phyloP scores from a whole-genome alignment of 2,329 filamentous ascomycete species.

The Pestalotiopsis sp. region DNA sequence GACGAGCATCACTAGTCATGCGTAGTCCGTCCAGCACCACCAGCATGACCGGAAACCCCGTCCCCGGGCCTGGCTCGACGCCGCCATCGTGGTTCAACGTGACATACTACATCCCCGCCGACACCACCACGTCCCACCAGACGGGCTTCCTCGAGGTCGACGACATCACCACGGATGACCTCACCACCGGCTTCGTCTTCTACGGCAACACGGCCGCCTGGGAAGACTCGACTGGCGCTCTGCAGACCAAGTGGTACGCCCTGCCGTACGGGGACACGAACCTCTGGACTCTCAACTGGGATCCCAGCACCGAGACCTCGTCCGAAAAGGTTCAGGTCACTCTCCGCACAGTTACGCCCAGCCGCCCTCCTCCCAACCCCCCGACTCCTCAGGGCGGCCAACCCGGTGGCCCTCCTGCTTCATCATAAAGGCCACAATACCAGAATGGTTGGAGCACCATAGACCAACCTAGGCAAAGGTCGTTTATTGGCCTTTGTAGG shows the following conservation, averaged over 20 bases:
- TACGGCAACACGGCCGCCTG: constrained; percentile 26
- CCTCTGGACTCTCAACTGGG: constrained; percentile 28
- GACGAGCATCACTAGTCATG: constrained; percentile 15
- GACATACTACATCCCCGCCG: constrained; percentile 25
- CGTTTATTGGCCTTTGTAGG: neutral
- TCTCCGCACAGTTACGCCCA: constrained; percentile 13
- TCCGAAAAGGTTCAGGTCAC: constrained; percentile 19
- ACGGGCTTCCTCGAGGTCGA: constrained; percentile 22
- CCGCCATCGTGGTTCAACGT: constrained; percentile 26
- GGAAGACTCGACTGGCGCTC: constrained; percentile 14
- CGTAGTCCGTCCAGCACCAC: constrained; percentile 13
- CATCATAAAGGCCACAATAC: neutral
- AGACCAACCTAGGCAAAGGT: neutral
- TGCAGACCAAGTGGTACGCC: constrained; percentile 26
- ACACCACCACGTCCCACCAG: constrained; percentile 19
- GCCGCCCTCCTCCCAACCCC: neutral
- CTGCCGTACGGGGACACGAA: constrained; percentile 18
- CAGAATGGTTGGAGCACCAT: neutral
- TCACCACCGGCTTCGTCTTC: constrained; percentile 27
- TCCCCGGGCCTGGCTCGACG: constrained; percentile 15
- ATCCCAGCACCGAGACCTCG: constrained; percentile 18
- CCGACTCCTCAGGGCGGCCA: neutral
- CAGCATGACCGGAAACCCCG: constrained; percentile 22
- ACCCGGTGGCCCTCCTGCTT: neutral
- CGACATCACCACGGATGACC: constrained; percentile 7